phyloP scores from a whole-genome alignment of 805 yeast species.

The Ogataea trehaloabstinens region DNA sequence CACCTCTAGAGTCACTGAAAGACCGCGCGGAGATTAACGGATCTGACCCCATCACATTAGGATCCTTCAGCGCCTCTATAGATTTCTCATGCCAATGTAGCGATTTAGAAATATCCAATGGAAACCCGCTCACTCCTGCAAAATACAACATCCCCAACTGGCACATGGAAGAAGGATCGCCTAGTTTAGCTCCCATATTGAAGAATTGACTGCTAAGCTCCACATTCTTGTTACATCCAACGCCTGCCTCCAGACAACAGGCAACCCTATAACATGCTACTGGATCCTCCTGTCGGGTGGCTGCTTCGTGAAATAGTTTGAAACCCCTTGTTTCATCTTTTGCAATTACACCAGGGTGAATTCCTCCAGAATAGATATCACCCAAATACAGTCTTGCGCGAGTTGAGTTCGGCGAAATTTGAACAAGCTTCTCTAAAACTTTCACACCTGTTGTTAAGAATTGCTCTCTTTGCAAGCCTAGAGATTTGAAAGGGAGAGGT shows the following conservation, averaged over 20 bases:
- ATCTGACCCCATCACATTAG: constrained; percentile 30
- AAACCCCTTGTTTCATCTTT: constrained; percentile 61
- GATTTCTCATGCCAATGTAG: constrained; percentile 30
- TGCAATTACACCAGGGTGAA: constrained; percentile 46
- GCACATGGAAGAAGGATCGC: constrained; percentile 68
- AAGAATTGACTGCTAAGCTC: constrained; percentile 53
- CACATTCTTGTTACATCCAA: constrained; percentile 45
- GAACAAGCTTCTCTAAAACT: constrained; percentile 54
- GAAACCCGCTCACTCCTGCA: constrained; percentile 35
- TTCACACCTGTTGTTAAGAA: constrained; percentile 59
- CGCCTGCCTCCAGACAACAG: constrained; percentile 67
- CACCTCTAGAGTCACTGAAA: constrained; percentile 33
- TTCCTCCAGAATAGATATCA: constrained; percentile 52
- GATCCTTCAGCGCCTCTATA: constrained; percentile 22
- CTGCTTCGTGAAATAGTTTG: constrained; percentile 58
- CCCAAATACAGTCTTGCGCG: constrained; percentile 62
- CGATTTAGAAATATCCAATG: constrained; percentile 27
- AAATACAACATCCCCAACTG: constrained; percentile 66
- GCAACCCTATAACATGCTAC: constrained; percentile 69
- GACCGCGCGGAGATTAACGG: constrained; percentile 34
- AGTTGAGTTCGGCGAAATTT: constrained; percentile 44
- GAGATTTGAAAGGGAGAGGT: constrained; percentile 40
- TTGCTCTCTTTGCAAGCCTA: constrained; percentile 50
- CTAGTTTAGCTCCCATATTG: constrained; percentile 57
- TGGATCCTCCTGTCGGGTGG: constrained; percentile 49